These are phyloP conservation scores for Raddia distichophylla DNA, from an alignment of 176 grass and related monocot genomes.

Conservation along the genomic window DNA sequence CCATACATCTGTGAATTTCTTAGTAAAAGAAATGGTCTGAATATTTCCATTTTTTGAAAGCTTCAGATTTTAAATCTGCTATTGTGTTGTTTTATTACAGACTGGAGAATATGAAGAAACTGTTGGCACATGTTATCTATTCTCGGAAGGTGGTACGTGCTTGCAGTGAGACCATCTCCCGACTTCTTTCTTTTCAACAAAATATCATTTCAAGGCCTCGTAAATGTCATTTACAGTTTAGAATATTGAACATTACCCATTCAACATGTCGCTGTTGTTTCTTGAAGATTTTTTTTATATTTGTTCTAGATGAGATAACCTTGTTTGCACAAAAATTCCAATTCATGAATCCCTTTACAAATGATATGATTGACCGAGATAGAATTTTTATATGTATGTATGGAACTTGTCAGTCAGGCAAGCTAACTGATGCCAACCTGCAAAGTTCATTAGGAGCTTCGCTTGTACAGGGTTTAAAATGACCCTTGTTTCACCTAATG, in stretches of 20 bases:
- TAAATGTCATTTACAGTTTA: not conserved
- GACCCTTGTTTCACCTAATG: not conserved
- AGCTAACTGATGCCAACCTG: constrained; percentile 18
- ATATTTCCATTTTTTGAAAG: not conserved
- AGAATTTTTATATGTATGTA: constrained; percentile 8
- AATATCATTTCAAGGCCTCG: not conserved
- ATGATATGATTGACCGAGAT: not conserved
- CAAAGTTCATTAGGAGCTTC: not conserved
- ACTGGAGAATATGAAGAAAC: constrained; percentile 90
- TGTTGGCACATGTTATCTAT: constrained; percentile 78
- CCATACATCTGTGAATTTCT: not conserved
- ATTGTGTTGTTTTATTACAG: constrained; percentile 49
- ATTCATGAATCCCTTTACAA: not conserved
- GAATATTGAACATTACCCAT: not conserved
- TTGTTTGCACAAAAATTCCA: not conserved
- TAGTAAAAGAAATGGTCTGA: not conserved
- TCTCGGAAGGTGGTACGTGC: constrained; percentile 63
- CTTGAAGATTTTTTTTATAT: not conserved
- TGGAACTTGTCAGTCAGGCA: constrained; percentile 9
- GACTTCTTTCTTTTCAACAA: constrained; percentile 22
- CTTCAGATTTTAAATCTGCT: constrained; percentile 4
- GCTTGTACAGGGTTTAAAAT: not conserved
- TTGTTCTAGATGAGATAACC: not conserved
- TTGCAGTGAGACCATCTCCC: not conserved
- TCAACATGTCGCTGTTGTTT: not conserved